Base-by-base conservation (phyloP, 129 eudicot species). In the Deinandra increscens region DNA sequence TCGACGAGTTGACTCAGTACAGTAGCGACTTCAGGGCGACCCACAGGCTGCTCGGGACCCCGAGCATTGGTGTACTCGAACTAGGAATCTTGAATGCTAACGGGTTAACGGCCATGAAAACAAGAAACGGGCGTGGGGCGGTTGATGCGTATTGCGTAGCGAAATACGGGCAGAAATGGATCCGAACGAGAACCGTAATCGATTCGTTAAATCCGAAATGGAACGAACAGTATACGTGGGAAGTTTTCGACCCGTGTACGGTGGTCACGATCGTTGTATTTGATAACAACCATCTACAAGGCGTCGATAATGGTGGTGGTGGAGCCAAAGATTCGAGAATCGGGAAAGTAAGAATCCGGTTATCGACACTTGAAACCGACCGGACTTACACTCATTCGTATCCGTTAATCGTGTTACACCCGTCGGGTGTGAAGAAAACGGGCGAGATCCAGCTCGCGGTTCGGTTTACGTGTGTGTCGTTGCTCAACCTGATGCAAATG, bases 91-190 rank as follows among this genome's bases (percentile, higher is more conserved):
- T 77, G 68, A 77, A 63, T 63, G 81, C 76, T 51, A 67, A 77
- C 7, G 72, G 77, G 13, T 42, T 77, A 64, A 62, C 71, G 6
- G 62, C 81, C 4, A 71, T 71, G 72, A 77, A 77, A 51, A 33
- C 81, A 31, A 63, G 81, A 77, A 70, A 77, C 26, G 72, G 72
- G 39, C 81, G 66, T 51, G 81, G 81, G 41, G 76, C 77, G 10
- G 76, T 71, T 41, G 81, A 77, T 51, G 81, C 81, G 29, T 77
- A 77, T 64, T 77, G 81, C 31, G 81, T 77, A 22, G 81, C 81
- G 31, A 77, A 77, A 65, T 77, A 77, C 11, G 81, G 77, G 9
- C 72, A 62, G 37, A 77, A 77, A 63, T 77, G 81, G 81, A 77
- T 77, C 17, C 72, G 81, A 26, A 77, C 81, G 4, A 50, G 76